Base-by-base conservation (phyloP, 345 rosid genomes). In the Triadica sebifera region DNA sequence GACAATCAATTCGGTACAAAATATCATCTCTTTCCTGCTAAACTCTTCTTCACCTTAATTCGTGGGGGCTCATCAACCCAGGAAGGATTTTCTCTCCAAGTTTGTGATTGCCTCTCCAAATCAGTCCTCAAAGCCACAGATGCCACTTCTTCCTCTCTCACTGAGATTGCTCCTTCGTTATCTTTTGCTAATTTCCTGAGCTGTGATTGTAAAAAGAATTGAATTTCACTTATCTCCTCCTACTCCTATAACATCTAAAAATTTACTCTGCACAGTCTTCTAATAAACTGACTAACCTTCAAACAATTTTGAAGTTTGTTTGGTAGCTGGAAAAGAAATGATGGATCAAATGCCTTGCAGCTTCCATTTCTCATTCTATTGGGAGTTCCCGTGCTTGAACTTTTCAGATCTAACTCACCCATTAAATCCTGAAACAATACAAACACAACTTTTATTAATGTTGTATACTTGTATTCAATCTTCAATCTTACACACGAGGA, bases 1-100 rank as follows among this genome's bases (percentile, higher is more conserved):
- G 46, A 46, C 67, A 52, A 64, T 41, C 9, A 74, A 58, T 38
- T 69, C 62, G 49, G 17, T 29, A 41, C 1, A 50, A 38, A 65
- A 37, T 13, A 60, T 13, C 41, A 50, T 24, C 41, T 61, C 41
- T 39, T 47, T 17, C 19, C 67, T 13, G 12, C 58, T 6, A 8
- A 20, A 56, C 24, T 77, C 52, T 43, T 59, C 60, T 74, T 74
- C 64, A 92, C 97, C 93, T 89, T 87, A 81, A 91, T 74, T 74
- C 81, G 78, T 46, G 97, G 88, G 72, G 80, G 76, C 64, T 79
- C 85, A 78, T 87, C 92, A 5, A 65, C 65, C 96, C 97, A 94
- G 0, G 84, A 81, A 41, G 97, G 86, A 78, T 91, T 91, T 74
- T 81, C 93, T 83, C 88, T 89, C 98, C 98, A 94, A 70, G 65